phyloP scores from a whole-genome alignment of 2,329 filamentous ascomycete genomes.

The Ophiobolus disseminans region DNA sequence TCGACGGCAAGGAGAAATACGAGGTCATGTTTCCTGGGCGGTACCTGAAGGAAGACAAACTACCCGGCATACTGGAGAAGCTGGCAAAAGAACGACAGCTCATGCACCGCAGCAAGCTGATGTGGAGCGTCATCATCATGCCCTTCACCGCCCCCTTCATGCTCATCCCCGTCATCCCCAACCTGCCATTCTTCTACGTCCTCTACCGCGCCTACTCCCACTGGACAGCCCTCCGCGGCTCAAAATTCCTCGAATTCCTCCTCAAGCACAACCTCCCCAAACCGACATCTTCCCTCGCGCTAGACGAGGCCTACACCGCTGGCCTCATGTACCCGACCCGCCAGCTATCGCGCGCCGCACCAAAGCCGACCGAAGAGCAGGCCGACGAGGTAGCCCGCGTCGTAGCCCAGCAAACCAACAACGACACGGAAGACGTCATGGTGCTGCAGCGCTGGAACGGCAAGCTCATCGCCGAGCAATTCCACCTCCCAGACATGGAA shows the following conservation, averaged over 20 bases:
- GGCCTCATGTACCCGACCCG: constrained; percentile 56
- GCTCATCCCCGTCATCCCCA: constrained; percentile 84
- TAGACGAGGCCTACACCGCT: constrained; percentile 77
- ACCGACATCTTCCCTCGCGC: constrained; percentile 67
- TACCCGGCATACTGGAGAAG: constrained; percentile 69
- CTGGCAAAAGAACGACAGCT: constrained; percentile 82
- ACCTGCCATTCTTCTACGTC: constrained; percentile 96
- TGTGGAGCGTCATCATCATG: constrained; percentile 68
- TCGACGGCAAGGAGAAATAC: constrained; percentile 68
- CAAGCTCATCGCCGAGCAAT: constrained; percentile 58
- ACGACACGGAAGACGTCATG: constrained; percentile 56
- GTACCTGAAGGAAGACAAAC: constrained; percentile 69
- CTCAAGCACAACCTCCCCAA: constrained; percentile 74
- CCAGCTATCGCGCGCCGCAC: constrained; percentile 48
- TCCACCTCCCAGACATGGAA: constrained; percentile 59
- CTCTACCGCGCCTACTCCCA: constrained; percentile 76
- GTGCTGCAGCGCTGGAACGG: constrained; percentile 59
- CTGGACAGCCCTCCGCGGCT: constrained; percentile 74
- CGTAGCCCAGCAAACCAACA: constrained; percentile 50
- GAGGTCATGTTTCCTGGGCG: constrained; percentile 78
- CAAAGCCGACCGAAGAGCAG: constrained; percentile 46
- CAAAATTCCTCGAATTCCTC: constrained; percentile 83
- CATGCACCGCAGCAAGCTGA: constrained; percentile 77
- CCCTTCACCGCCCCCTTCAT: constrained; percentile 84
- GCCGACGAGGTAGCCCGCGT: constrained; percentile 47